Base-by-base conservation (phyloP, 2,329 filamentous ascomycete genomes). In the Ambrosiella xylebori region DNA sequence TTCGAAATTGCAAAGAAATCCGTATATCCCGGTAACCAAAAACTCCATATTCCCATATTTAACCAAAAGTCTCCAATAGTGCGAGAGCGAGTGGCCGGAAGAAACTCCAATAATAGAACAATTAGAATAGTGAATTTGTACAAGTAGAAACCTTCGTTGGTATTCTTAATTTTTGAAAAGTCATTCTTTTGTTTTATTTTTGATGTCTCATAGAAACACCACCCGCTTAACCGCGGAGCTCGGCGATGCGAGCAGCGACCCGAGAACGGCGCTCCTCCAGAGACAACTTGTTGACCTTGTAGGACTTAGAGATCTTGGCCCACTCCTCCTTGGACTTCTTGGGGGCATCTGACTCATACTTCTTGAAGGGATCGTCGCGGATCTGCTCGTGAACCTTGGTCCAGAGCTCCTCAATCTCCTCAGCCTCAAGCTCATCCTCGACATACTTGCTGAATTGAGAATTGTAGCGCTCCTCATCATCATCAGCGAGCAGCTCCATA, bases 401-500 rank as follows among this genome's bases (percentile, higher is more conserved):
- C 82, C 97, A 98, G 66, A 97, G 74, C 70, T 98, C 93, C 87
- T 98, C 93, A 61, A 98, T 82, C 68, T 86, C 88, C 69, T 96
- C 93, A 64, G 93, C 90, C 79, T 97, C 91, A 65, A 98, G 74
- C 68, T 95, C 93, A 71, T 95, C 88, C 65, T 98, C 91, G 66
- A 95, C 86, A 82, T 98, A 98, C 77, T 93, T 85, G 74, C 84
- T 79, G 86, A 98, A 98, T 81, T 98, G 93, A 68, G 82, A 84
- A 82, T 91, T 91, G 88, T 88, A 98, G 73, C 93, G 90, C 84
- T 98, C 93, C 86, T 98, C 93, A 71, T 98, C 93, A 72, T 98
- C 93, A 69, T 98, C 93, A 76, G 93, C 93, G 65, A 98, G 87
- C 61, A 86, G 93, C 85, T 98, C 93, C 93, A 98, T 98, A 85